phyloP scores from a whole-genome alignment of 169 alveolate genomes.

The Eimeria acervulina region DNA sequence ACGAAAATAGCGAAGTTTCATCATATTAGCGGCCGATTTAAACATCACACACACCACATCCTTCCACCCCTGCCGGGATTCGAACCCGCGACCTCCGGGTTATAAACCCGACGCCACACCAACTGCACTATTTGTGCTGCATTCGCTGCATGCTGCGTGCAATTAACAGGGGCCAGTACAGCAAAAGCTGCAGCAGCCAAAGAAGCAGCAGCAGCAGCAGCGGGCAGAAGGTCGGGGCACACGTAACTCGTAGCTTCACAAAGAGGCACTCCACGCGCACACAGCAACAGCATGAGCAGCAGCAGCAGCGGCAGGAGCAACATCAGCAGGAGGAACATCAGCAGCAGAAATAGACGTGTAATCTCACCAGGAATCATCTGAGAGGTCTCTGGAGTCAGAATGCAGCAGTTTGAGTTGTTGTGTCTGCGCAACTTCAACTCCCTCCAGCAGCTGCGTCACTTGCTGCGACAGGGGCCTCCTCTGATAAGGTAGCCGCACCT shows the following conservation, averaged over 20 bases:
- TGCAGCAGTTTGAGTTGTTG: slow-evolving; percentile 50
- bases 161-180: neutral
- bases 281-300: neutral
- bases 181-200: neutral
- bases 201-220: too few relatives aligned
- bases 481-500: slow-evolving; percentile 73
- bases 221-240: neutral
- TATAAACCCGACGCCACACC: neutral
- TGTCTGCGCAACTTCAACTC: slow-evolving; percentile 64
- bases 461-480: slow-evolving; percentile 70
- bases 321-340: neutral
- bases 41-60: too few relatives aligned
- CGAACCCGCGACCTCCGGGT: neutral
- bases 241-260: neutral
- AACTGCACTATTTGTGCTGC: neutral
- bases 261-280: neutral
- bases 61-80: neutral
- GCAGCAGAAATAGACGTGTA: neutral
- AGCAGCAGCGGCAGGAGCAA: neutral
- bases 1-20: slow-evolving; percentile 47
- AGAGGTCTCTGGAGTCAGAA: slow-evolving; percentile 27
- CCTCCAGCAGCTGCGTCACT: slow-evolving; percentile 57
- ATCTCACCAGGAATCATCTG: slow-evolving; percentile 67
- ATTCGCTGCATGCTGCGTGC: too few relatives aligned
- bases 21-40: slow-evolving; percentile 7